These are phyloP conservation scores for Podosphaera aphanis DNA, from an alignment of 2,329 filamentous ascomycete species.

Conservation along the genomic window DNA sequence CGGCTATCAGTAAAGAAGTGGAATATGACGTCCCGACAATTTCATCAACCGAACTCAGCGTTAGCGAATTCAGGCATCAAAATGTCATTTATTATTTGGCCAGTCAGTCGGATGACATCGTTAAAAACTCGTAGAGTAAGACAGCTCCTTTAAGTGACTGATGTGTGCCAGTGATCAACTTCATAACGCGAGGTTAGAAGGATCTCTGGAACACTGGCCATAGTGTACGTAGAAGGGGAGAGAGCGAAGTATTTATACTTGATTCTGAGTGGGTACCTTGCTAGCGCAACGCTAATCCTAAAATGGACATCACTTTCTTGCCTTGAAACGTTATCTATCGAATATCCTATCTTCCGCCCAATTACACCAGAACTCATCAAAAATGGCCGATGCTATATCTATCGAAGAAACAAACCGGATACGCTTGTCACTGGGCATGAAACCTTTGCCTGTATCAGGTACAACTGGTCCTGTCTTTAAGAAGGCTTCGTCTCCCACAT, in stretches of 20 bases:
- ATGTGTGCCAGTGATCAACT: conserved; percentile 68
- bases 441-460: conserved; percentile 67
- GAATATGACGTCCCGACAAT: conserved; percentile 58
- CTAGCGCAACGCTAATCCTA: conserved; percentile 4
- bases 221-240: conserved; percentile 22
- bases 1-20: conserved; percentile 67
- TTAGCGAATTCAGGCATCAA: conserved; percentile 43
- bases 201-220: conserved; percentile 78
- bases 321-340: too few species aligned
- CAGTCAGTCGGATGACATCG: conserved; percentile 92
- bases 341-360: too few species aligned
- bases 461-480: conserved; percentile 34
- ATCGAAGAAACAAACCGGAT: conserved; percentile 91
- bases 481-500: conserved; percentile 16
- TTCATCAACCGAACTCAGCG: conserved; percentile 40
- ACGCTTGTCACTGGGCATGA: conserved; percentile 69
- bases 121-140: conserved; percentile 18
- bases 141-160: conserved; percentile 68
- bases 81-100: conserved; percentile 56
- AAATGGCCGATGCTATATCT: conserved; percentile 35
- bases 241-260: conserved; percentile 14
- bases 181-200: conserved; percentile 44
- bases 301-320: neutral
- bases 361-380: neutral
- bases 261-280: conserved; percentile 5